These are phyloP conservation scores for Stachybotrys echinatus DNA, from an alignment of 2,329 filamentous ascomycete genomes.

Conservation along the genomic window DNA sequence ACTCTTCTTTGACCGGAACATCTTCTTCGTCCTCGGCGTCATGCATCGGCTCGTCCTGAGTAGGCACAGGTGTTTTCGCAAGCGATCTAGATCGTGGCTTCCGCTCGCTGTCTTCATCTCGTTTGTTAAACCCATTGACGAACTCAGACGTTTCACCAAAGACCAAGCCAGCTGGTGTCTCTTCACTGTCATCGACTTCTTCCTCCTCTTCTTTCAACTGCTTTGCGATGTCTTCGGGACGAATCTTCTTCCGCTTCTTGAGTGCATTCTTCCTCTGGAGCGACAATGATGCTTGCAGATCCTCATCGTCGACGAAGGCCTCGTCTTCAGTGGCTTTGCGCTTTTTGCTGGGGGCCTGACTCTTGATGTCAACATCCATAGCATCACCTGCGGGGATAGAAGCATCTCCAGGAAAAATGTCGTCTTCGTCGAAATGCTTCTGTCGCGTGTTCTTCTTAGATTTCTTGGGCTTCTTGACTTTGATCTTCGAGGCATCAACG, in stretches of 20 bases:
- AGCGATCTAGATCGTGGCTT: constrained; percentile 37
- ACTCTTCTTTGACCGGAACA: constrained; percentile 24
- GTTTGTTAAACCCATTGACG: constrained; percentile 75
- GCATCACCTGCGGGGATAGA: constrained; percentile 33
- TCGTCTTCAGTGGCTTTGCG: constrained; percentile 59
- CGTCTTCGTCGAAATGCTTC: constrained; percentile 60
- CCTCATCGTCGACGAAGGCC: constrained; percentile 79
- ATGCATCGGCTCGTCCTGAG: constrained; percentile 41
- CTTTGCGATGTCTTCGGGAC: constrained; percentile 81
- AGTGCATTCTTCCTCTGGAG: constrained; percentile 77
- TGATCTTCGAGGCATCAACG: constrained; percentile 77
- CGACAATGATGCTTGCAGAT: constrained; percentile 80
- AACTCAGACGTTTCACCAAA: constrained; percentile 97
- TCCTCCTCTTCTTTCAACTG: constrained; percentile 65
- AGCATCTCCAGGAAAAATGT: constrained; percentile 43
- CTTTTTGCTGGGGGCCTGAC: constrained; percentile 48
- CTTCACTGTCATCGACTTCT: constrained; percentile 42
- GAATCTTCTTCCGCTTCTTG: constrained; percentile 84
- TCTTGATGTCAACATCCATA: constrained; percentile 75
- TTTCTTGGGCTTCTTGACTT: constrained; percentile 93
- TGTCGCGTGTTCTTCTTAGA: constrained; percentile 78
- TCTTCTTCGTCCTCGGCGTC: constrained; percentile 29
- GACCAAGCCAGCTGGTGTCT: constrained; percentile 50
- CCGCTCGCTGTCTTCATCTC: constrained; percentile 49
- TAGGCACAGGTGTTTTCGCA: constrained; percentile 27